phyloP scores from a whole-genome alignment of 2,329 filamentous ascomycete species.

The Sclerotinia nivalis region DNA sequence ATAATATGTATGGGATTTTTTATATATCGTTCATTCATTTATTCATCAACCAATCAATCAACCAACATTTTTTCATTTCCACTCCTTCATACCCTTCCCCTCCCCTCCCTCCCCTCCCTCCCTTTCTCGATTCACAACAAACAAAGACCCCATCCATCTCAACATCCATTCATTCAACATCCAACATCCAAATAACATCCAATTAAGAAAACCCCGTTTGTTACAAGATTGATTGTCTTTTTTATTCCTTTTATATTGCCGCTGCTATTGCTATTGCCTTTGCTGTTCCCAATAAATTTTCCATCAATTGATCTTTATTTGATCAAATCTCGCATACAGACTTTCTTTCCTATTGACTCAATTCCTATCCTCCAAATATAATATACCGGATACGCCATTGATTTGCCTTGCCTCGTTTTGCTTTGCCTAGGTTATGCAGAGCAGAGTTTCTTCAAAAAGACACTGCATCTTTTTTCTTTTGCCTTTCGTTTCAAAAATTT shows the following conservation, averaged over 20 bases:
- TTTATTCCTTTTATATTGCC: no score
- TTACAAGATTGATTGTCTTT: neutral
- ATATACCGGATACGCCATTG: conserved; percentile 11
- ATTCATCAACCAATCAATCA: no score
- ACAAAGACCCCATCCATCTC: neutral
- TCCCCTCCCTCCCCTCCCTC: neutral
- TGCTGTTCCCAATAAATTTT: neutral
- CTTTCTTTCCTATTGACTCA: neutral
- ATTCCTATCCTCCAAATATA: neutral
- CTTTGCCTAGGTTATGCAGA: neutral
- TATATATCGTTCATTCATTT: no score
- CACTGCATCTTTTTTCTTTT: neutral
- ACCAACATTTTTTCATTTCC: no score
- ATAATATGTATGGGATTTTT: no score
- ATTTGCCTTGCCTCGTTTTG: conserved; percentile 1
- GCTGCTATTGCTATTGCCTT: neutral
- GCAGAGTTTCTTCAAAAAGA: neutral
- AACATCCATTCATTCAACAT: neutral
- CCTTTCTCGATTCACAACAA: neutral
- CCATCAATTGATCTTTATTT: neutral
- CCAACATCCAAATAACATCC: neutral
- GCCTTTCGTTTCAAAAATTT: neutral
- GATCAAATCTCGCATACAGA: neutral
- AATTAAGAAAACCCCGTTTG: neutral
- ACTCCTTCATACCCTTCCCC: no score